phyloP scores from a whole-genome alignment of 148 eudicot genomes.

The Fagopyrum tataricum region DNA sequence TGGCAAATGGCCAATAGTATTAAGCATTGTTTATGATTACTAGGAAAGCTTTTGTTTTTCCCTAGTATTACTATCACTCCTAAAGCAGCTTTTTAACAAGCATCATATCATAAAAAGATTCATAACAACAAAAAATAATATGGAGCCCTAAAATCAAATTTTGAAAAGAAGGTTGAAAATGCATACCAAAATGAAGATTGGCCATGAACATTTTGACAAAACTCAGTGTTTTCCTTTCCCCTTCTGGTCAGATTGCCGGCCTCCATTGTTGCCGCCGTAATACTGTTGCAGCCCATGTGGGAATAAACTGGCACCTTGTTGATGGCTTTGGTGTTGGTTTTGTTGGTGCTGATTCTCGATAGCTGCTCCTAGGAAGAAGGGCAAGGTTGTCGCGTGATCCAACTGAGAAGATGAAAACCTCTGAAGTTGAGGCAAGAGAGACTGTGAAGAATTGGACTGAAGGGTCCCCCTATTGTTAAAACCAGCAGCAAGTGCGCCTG shows the following conservation, averaged over 20 bases:
- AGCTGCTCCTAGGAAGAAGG: conserved; percentile 59
- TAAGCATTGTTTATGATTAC: conserved; percentile 11
- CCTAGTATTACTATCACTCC: conserved; percentile 12
- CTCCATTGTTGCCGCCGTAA: conserved; percentile 47
- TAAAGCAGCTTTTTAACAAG: conserved; percentile 6
- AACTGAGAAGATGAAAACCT: conserved; percentile 41
- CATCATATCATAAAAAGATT: conserved; percentile 5
- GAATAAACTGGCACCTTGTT: conserved; percentile 30
- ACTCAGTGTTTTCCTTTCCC: conserved; percentile 69
- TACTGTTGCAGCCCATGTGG: conserved; percentile 61
- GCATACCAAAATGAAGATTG: conserved; percentile 26
- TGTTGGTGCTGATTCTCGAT: conserved; percentile 35
- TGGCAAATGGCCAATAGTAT: not conserved
- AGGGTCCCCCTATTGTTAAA: conserved; percentile 89
- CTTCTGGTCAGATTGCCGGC: conserved; percentile 53
- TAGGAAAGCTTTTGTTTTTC: not conserved
- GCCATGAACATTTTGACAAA: not conserved
- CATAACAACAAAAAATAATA: not conserved
- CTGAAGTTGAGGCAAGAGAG: conserved; percentile 51
- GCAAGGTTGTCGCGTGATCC: conserved; percentile 41
- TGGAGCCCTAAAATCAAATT: not conserved
- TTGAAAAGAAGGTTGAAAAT: not conserved
- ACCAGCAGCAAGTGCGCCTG: conserved; percentile 35
- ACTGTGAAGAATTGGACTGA: conserved; percentile 94
- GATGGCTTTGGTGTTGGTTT: conserved; percentile 7